Evolutionary conservation across 768 basidiomycete species (phyloP), one percentile per base, ranked within the genome.

Genomic region (Russula sp.): DNA sequence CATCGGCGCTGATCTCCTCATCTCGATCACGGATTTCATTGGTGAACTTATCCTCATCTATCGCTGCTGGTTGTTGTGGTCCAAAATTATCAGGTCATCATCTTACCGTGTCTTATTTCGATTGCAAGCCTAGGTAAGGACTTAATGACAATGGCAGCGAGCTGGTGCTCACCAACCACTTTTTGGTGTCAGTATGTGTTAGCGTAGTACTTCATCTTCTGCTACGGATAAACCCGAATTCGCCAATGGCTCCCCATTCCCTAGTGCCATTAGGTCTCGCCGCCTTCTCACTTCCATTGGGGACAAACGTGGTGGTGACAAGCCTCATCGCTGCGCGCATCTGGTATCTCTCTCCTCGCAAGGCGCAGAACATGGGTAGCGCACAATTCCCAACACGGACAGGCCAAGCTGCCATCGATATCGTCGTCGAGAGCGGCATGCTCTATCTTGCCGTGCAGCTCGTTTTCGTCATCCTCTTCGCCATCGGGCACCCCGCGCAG

Each of bases 61-160:
- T 61, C 79, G 80, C 38, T 79, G 77, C 69, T 80, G 76, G 74
- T 67, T 77, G 64, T 52, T 80, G 52, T 80, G 79, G 77, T 72
- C 67, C 1, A 69, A 55, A 76, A 73, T 44, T 73, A 73, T 61
- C 73, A 70, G 61, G 50, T 80, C 40, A 54, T 75, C 30, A 44
- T 76, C 26, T 52, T 79, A 2, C 79, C 79, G 3, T 50, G 74
- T 59, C 69, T 79, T 11, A 65, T 73, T 9, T 70, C 79, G 0
- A 13, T 78, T 13, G 70, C 64, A 9, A 73, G 74, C 40, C 72
- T 80, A 52, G 67, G 80, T 79, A 68, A 28, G 77, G 53, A 3
- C 5, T 74, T 74, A 10, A 2, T 20, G 7, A n/a, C n/a, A 24
- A 30, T 56, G 28, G 13, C 34, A 9, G 3, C 18, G 14, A 16